phyloP scores from a whole-genome alignment of 352 stramenopile genomes.

The Aphanomyces astaci region DNA sequence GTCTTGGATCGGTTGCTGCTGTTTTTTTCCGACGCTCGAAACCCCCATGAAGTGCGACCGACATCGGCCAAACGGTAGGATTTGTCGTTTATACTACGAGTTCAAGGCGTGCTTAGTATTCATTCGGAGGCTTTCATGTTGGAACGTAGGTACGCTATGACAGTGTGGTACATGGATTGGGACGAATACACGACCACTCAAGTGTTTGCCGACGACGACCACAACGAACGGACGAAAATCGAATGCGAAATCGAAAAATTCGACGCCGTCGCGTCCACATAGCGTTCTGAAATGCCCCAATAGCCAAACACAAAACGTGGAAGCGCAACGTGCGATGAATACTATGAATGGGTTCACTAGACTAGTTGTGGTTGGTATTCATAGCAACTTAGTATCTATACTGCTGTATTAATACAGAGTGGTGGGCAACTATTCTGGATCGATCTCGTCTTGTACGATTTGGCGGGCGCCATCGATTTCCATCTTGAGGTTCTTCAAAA shows the following conservation, averaged over 20 bases:
- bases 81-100: neutral
- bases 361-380: too few relatives aligned
- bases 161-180: conserved; percentile 54
- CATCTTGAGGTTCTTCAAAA: conserved; percentile 12
- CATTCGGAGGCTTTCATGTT: too few relatives aligned
- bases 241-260: conserved; percentile 31
- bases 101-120: neutral
- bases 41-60: conserved; percentile 40
- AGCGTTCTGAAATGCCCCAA: too few relatives aligned
- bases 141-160: conserved; percentile 48
- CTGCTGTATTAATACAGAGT: too few relatives aligned
- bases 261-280: too few relatives aligned
- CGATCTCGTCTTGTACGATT: conserved; percentile 10
- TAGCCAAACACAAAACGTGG: neutral
- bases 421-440: neutral
- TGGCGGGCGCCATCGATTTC: conserved; percentile 10
- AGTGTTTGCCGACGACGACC: conserved; percentile 27
- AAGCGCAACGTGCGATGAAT: neutral
- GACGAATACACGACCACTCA: conserved; percentile 45
- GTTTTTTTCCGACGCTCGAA: conserved; percentile 41
- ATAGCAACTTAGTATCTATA: too few relatives aligned
- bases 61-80: conserved; percentile 11
- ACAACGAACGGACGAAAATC: conserved; percentile 23
- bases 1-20: conserved; percentile 33
- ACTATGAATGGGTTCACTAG: neutral